These are phyloP conservation scores for Mariannaea sp. DNA, from an alignment of 2,329 filamentous ascomycete species.

Conservation along the genomic window DNA sequence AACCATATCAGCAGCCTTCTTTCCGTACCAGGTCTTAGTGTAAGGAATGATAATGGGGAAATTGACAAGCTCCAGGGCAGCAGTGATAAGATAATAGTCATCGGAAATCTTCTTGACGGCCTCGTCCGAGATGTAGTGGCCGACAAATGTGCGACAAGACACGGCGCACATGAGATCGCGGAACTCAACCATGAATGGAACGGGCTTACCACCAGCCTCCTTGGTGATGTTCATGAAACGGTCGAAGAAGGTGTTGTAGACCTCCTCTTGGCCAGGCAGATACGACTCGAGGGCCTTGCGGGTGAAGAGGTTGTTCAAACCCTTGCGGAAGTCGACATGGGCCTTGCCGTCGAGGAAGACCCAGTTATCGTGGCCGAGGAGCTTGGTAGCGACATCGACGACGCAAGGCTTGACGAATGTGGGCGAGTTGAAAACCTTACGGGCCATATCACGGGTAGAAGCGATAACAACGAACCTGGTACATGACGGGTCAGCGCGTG, in stretches of 20 bases:
- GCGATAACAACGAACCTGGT: conserved; percentile 93
- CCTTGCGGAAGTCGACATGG: conserved; percentile 97
- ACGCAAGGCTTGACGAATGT: conserved; percentile 93
- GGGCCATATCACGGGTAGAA: conserved; percentile 90
- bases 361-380: conserved; percentile 91
- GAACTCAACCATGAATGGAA: conserved; percentile 89
- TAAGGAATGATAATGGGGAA: conserved; percentile 95
- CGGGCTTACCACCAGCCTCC: conserved; percentile 71
- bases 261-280: conserved; percentile 88
- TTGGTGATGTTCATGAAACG: conserved; percentile 77
- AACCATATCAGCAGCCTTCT: conserved; percentile 93
- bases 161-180: conserved; percentile 94
- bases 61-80: conserved; percentile 94
- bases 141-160: conserved; percentile 95
- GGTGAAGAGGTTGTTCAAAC: conserved; percentile 92
- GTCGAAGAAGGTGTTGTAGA: conserved; percentile 86
- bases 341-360: conserved; percentile 95
- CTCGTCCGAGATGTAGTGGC: conserved; percentile 90
- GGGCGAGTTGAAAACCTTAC: conserved; percentile 96
- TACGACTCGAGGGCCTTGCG: conserved; percentile 86
- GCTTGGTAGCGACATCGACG: conserved; percentile 91
- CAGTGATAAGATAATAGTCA: conserved; percentile 96
- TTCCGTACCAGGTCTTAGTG: conserved; percentile 96
- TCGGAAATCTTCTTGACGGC: conserved; percentile 92
- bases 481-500: conserved; percentile 15